These are phyloP conservation scores for Cytospora schulzeri DNA, from an alignment of 2,329 filamentous ascomycete species.

Conservation along the genomic window DNA sequence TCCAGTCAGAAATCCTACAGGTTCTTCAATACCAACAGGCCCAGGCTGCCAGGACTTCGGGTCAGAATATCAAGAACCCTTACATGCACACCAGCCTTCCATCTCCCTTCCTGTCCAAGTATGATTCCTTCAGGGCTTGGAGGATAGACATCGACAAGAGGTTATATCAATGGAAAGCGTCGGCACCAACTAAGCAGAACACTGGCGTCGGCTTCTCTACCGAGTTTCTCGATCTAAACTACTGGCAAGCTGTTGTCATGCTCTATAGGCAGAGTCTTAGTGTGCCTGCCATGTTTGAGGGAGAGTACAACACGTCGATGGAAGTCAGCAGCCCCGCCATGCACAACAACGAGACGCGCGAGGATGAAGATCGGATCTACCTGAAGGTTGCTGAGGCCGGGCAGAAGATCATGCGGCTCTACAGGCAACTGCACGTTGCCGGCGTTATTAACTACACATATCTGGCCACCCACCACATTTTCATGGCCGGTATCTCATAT, in stretches of 20 bases:
- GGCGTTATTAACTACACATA: constrained; percentile 96
- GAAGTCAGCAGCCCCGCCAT: constrained; percentile 66
- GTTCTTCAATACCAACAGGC: constrained; percentile 92
- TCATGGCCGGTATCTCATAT: constrained; percentile 96
- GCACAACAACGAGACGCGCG: constrained; percentile 65
- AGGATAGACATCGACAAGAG: constrained; percentile 82
- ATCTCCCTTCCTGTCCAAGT: constrained; percentile 82
- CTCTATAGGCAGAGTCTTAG: constrained; percentile 89
- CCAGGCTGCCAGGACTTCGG: constrained; percentile 69
- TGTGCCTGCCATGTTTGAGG: constrained; percentile 81
- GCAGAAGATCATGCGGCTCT: constrained; percentile 87
- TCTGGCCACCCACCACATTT: constrained; percentile 91
- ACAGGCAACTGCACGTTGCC: constrained; percentile 83
- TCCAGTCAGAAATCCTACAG: constrained; percentile 94
- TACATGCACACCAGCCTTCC: constrained; percentile 78
- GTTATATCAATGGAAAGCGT: constrained; percentile 83
- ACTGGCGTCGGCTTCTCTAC: constrained; percentile 88
- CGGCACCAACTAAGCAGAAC: constrained; percentile 73
- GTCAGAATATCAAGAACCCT: constrained; percentile 65
- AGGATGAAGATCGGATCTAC: constrained; percentile 90
- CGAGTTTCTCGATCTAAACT: constrained; percentile 91
- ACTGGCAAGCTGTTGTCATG: constrained; percentile 97
- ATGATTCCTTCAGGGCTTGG: constrained; percentile 87
- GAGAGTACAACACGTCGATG: constrained; percentile 69
- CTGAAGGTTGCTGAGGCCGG: constrained; percentile 94